Percentiles rank a stretch among this genome's conserved stretches.
phyloP scores from a whole-genome alignment of 2,329 filamentous ascomycete genomes.

The Cladosporium sp. region DNA sequence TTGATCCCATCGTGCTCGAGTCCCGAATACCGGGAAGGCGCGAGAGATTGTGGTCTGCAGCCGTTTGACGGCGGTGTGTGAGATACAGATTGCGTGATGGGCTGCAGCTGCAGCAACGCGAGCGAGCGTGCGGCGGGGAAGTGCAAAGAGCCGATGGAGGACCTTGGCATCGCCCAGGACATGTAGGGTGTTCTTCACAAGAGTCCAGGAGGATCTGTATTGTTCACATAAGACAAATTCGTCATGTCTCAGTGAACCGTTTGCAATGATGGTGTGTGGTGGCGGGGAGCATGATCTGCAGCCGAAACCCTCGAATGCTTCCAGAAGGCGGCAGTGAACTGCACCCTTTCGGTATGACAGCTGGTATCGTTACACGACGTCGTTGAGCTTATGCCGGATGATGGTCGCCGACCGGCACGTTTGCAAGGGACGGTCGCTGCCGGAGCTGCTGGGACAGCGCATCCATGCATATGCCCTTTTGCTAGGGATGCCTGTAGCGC shows the following conservation, averaged over 20 bases:
- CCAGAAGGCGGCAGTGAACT: slow-evolving; percentile 6
- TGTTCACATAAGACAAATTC: too few relatives aligned
- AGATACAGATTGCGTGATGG: slow-evolving; percentile 4
- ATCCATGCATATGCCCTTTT: slow-evolving; percentile 2
- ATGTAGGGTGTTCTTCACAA: too few relatives aligned
- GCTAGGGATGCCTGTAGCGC: slow-evolving; percentile 1
- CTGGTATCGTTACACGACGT: not conserved
- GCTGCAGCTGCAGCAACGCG: not conserved
- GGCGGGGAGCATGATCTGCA: not conserved
- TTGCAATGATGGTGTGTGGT: not conserved
- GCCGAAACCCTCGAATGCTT: not conserved
- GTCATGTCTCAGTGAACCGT: too few relatives aligned
- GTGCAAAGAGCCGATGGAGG: not conserved
- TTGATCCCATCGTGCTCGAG: not conserved
- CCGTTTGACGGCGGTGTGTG: slow-evolving; percentile 8
- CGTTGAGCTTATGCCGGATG: slow-evolving; percentile 11
- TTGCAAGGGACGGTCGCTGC: slow-evolving; percentile 3
- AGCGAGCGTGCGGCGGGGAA: not conserved
- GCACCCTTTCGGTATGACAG: slow-evolving; percentile 7
- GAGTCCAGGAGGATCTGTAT: too few relatives aligned
- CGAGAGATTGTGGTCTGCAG: not conserved
- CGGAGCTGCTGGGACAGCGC: slow-evolving; percentile 3
- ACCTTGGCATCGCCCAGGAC: not conserved
- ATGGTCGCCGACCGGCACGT: not conserved
- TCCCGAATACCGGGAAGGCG: not conserved